Evolutionary conservation across 2,329 filamentous ascomycete species (phyloP).

Genomic region (Epichloe festucae): DNA sequence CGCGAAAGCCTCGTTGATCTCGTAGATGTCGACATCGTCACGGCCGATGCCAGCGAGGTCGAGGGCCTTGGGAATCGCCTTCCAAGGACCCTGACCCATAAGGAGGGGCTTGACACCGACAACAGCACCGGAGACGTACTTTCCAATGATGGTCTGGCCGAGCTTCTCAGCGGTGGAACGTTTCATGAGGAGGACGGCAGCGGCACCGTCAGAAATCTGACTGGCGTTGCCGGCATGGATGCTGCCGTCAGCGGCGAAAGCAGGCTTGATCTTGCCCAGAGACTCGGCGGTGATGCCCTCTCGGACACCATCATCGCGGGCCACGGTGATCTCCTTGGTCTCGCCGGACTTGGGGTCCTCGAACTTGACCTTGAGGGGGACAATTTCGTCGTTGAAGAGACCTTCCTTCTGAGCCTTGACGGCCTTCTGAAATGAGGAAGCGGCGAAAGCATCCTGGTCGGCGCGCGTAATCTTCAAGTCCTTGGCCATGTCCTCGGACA

Average conservation of each 20-base stretch:
- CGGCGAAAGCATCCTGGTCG: slow-evolving; percentile 84
- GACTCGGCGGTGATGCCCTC: slow-evolving; percentile 76
- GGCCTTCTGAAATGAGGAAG: slow-evolving; percentile 85
- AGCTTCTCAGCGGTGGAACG: slow-evolving; percentile 80
- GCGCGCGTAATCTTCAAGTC: slow-evolving; percentile 60
- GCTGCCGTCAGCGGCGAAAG: slow-evolving; percentile 80
- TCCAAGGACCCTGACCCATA: slow-evolving; percentile 93
- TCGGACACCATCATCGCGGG: slow-evolving; percentile 77
- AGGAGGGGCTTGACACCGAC: slow-evolving; percentile 85
- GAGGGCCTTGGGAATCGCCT: slow-evolving; percentile 86
- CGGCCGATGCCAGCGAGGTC: slow-evolving; percentile 74
- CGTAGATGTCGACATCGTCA: slow-evolving; percentile 90
- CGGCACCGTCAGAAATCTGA: slow-evolving; percentile 91
- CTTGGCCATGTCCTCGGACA: slow-evolving; percentile 92
- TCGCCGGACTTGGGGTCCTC: slow-evolving; percentile 86
- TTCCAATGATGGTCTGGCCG: slow-evolving; percentile 80
- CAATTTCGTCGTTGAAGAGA: slow-evolving; percentile 88
- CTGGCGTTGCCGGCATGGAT: slow-evolving; percentile 96
- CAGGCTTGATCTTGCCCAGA: slow-evolving; percentile 79
- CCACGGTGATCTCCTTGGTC: slow-evolving; percentile 69
- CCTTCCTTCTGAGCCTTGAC: slow-evolving; percentile 70
- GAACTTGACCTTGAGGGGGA: slow-evolving; percentile 72
- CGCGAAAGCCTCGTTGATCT: slow-evolving; percentile 99
- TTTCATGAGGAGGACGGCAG: slow-evolving; percentile 91
- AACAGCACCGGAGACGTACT: slow-evolving; percentile 75